phyloP scores from a whole-genome alignment of 2,329 filamentous ascomycete species.

The Exophiala sp. region DNA sequence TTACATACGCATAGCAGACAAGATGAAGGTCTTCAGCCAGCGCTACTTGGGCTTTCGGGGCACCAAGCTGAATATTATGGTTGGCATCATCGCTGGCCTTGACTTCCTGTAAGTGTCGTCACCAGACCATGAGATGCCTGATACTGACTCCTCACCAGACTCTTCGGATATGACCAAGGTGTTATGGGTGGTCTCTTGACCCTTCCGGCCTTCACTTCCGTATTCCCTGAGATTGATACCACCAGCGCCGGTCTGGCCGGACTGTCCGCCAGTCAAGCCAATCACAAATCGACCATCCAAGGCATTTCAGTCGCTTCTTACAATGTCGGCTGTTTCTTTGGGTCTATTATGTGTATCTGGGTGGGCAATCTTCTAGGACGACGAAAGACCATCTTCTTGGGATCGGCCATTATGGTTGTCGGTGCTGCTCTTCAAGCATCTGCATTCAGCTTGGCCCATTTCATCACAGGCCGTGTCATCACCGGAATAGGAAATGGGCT shows the following conservation, averaged over 20 bases:
- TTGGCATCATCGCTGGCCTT: constrained; percentile 59
- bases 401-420: constrained; percentile 39
- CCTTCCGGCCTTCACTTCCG: constrained; percentile 53
- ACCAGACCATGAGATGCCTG: not conserved
- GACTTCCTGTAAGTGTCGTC: constrained; percentile 32
- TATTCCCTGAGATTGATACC: constrained; percentile 48
- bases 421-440: constrained; percentile 41
- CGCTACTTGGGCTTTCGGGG: constrained; percentile 61
- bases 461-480: constrained; percentile 46
- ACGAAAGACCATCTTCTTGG: constrained; percentile 40
- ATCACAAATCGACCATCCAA: constrained; percentile 28
- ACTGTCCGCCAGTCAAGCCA: constrained; percentile 27
- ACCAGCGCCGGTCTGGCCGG: constrained; percentile 15
- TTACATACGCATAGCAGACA: not conserved
- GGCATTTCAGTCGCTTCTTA: constrained; percentile 37
- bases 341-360: constrained; percentile 47
- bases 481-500: constrained; percentile 35
- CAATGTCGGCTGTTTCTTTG: constrained; percentile 48
- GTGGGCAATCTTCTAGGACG: constrained; percentile 46
- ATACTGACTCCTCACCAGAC: not conserved
- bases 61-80: constrained; percentile 59
- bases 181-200: constrained; percentile 72
- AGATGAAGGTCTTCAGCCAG: constrained; percentile 20
- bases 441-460: constrained; percentile 38
- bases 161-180: constrained; percentile 41